Base-by-base conservation (phyloP, 345 rosid genomes). In the Cardamine chenopodiifolia region DNA sequence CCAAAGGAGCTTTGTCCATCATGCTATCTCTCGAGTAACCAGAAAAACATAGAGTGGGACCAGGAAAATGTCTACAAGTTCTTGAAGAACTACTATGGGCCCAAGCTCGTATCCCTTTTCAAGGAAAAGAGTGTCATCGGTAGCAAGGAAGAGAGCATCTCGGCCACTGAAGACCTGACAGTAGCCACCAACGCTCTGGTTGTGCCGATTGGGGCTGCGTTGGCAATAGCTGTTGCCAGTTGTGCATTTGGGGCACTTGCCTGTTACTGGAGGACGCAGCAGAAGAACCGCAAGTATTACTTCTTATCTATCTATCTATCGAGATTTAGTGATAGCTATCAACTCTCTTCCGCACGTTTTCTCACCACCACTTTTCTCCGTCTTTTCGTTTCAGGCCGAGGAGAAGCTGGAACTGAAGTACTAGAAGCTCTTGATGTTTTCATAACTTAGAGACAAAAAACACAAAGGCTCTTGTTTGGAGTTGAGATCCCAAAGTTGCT, bases 211-310 rank as follows among this genome's bases (percentile, higher is more conserved):
- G 99, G 98, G 60, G 98, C 99, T 49, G 99, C 99, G n/a, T 82
- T 95, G 86, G 99, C 98, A 11, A 89, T 95, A 70, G 99, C 98
- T 19, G 74, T 95, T 8, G 96, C 97, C 58, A 95, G 99, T 86
- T 90, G 98, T 82, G 98, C 96, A 34, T 92, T 95, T 66, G 98
- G 99, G 73, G 99, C 94, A 1, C 96, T 95, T 13, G 93, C 99
- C 7, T 95, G 97, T 83, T 95, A 89, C 87, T 95, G 99, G 98
- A 92, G 98, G 18, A 86, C 96, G 8, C 97, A 79, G 67, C 98
- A 95, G 88, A 95, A 95, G 91, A 95, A 83, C 82, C 89, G 94
- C 69, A 95, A 92, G 99, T 95, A 90, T 80, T 75, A 79, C 81
- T 86, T 83, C n/a, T 83, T 84, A 88, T 86, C 88, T 82, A 84